Evolutionary conservation across 768 basidiomycete species (phyloP), one percentile per base, ranked within the genome.

Genomic region (Pleurotus pulmonarius): DNA sequence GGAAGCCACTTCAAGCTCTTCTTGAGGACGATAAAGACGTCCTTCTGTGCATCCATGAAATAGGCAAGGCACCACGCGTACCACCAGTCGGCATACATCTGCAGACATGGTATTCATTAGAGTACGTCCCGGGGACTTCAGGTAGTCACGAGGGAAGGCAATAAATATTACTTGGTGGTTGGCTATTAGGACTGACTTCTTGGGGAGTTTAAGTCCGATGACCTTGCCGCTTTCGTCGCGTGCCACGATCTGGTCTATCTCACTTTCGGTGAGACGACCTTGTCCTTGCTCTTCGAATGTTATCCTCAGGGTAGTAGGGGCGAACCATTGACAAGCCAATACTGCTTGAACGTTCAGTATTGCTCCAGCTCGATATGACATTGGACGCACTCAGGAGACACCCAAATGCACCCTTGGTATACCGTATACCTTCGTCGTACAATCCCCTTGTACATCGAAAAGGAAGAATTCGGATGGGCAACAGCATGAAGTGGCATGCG

Each of bases 21-120:
- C 80, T 98, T 99, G 57, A 98, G 75, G 15, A 96, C 87, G 65
- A 99, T 99, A 69, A 85, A 88, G 34, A 98, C 80, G 59, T 92
- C 81, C 41, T 75, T 75, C 62, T 83, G 76, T 2, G 82, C 78
- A 51, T 77, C 74, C 61, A 84, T 79, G 64, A 87, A 89, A 65
- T 92, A 92, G 9, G 83, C 79, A 45, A 94, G 70, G 60, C 86
- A 87, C 88, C 92, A 98, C 38, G 88, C 82, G 65, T 95, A 96
- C 87, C 87, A 87, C 88, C 90, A 90, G 70, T 90, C 88, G 4
- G 83, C 78, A 65, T 92, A 90, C 37, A 87, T 76, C 89, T 90
- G 56, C 39, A 41, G 22, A 34, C 29, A 34, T 43, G 13, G 8
- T 57, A 39, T 46, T 44, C 16, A 38, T 39, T 22, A 26, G 9